Evolutionary conservation across 345 rosid species (phyloP), one percentile per base, ranked within the genome.

Genomic region (Abelmoschus esculentus): DNA sequence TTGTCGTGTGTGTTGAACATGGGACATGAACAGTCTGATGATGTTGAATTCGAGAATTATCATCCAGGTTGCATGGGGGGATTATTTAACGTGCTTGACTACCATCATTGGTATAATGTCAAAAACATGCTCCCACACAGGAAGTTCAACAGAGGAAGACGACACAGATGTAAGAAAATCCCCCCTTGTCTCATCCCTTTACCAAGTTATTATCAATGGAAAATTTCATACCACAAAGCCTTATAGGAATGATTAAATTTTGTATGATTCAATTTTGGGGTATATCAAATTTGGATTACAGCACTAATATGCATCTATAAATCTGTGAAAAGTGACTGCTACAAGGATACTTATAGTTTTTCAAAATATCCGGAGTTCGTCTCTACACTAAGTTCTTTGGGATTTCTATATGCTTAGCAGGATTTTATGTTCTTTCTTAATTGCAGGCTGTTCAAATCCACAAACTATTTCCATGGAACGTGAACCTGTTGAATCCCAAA

Each of bases 61-160:
- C 87, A 80, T 73, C 82, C 84, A 22, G 78, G 97, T 6, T 84
- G 96, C 79, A 73, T 84, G 78, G 73, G 85, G 77, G 86, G 85
- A 47, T 75, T 89, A 67, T 74, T 89, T 73, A 89, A 85, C 72
- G 73, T 84, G 58, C 86, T 90, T 68, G 84, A 86, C 60, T 71
- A 87, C 71, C 84, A 87, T 62, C 83, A 79, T 28, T 75, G 91
- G 90, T 77, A 64, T 32, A 50, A 69, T 70, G 52, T 55, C 42
- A 87, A 78, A 69, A 83, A 59, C 74, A 62, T 53, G 17, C 47
- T 70, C 66, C 73, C 59, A 0, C 76, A 75, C 28, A 78, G 71
- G 70, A 85, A 80, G 72, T 61, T 59, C 44, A 63, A 36, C 5
- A 4, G 81, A 81, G 72, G 81, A 66, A 81, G 76, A 75, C 77